phyloP scores from a whole-genome alignment of 768 basidiomycete genomes.

The Boletus huronensis region DNA sequence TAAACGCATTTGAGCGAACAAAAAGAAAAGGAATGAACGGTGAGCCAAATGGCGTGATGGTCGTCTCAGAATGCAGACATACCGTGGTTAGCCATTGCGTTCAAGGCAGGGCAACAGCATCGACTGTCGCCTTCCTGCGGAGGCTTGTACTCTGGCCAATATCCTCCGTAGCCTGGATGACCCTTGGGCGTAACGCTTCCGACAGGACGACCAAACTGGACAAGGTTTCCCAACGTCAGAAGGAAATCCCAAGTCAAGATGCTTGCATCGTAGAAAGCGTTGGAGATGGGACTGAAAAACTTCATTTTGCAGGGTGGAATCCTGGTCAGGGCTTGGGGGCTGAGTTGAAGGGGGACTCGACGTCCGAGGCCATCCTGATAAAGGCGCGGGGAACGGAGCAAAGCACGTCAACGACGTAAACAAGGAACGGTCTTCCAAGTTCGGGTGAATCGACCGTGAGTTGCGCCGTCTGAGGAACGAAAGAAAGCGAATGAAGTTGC shows the following conservation, averaged over 20 bases:
- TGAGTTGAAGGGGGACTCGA: not conserved
- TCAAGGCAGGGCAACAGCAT: constrained; percentile 67
- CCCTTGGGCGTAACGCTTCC: constrained; percentile 55
- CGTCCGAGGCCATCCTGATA: not conserved
- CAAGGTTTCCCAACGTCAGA: constrained; percentile 13
- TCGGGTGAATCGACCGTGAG: not conserved
- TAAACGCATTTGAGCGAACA: not conserved
- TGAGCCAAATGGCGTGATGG: not conserved
- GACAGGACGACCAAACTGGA: constrained; percentile 29
- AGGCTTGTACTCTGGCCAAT: constrained; percentile 65
- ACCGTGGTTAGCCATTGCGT: constrained; percentile 83
- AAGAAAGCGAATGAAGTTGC: not conserved
- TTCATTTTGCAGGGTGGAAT: constrained; percentile 1
- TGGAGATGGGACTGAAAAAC: constrained; percentile 8
- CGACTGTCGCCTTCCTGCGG: constrained; percentile 63
- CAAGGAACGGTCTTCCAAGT: not conserved
- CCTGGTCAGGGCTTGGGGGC: not conserved
- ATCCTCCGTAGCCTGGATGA: constrained; percentile 50
- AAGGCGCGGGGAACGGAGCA: not conserved
- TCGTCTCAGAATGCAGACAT: constrained; percentile 43
- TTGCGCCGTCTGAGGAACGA: not conserved
- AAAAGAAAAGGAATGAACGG: not conserved
- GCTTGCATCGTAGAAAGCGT: not conserved
- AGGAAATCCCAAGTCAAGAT: constrained; percentile 12
- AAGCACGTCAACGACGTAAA: not conserved